phyloP scores from a whole-genome alignment of 2,329 filamentous ascomycete species.

The Xylariaceae sp. region DNA sequence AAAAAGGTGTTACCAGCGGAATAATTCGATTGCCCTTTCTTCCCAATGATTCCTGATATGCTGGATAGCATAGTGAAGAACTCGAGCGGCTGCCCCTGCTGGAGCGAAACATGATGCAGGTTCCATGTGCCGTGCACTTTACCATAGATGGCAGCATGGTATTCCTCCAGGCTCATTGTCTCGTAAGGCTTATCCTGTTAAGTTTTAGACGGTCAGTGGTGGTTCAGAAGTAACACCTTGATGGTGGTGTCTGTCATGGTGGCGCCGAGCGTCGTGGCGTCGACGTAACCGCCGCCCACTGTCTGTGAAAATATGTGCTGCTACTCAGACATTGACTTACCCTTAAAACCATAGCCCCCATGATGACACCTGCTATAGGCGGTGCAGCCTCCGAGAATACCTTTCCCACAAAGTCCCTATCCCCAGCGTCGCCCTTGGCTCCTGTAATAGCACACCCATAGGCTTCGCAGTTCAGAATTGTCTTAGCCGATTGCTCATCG shows the following conservation, averaged over 20 bases:
- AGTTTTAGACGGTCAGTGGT: background rate
- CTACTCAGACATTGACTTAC: too few species aligned
- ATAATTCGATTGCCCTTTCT: conserved; percentile 49
- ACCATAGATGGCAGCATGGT: conserved; percentile 35
- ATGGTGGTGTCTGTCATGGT: too few species aligned
- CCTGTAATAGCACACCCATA: conserved; percentile 28
- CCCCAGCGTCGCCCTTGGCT: conserved; percentile 27
- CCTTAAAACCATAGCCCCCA: conserved; percentile 40
- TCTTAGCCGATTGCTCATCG: conserved; percentile 36
- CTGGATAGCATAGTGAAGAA: conserved; percentile 48
- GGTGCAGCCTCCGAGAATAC: conserved; percentile 4
- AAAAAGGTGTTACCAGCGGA: conserved; percentile 49
- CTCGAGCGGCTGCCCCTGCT: conserved; percentile 34
- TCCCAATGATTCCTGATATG: conserved; percentile 44
- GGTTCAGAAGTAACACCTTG: background rate
- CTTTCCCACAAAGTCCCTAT: conserved; percentile 16
- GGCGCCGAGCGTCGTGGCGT: too few species aligned
- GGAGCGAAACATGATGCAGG: conserved; percentile 37
- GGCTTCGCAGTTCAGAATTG: conserved; percentile 26
- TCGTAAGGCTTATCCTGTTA: conserved; percentile 30
- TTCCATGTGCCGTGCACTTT: conserved; percentile 50
- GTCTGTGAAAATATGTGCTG: too few species aligned
- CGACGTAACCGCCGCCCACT: too few species aligned
- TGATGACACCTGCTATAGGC: conserved; percentile 34
- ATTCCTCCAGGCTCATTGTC: conserved; percentile 43